Conservation (phyloP, 306 rosid genomes). For the Glycine soja region DNA sequence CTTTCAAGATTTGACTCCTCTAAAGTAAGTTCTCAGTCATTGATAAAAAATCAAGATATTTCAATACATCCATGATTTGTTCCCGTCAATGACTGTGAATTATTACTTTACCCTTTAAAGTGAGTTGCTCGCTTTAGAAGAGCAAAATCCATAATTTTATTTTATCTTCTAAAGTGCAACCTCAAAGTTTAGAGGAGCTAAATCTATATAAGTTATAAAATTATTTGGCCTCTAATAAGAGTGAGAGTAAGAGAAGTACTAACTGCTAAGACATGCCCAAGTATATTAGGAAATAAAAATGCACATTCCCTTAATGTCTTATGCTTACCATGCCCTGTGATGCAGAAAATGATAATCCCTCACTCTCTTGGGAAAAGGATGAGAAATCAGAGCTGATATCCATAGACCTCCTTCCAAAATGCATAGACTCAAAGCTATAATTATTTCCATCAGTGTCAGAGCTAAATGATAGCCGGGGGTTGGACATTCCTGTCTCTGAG, state of each 20-base stretch:
- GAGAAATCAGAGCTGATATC: constrained; percentile 68
- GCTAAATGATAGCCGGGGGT: constrained; percentile 67
- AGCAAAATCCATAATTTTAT: too few relatives aligned
- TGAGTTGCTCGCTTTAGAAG: too few relatives aligned
- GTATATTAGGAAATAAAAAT: constrained; percentile 1
- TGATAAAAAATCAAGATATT: too few relatives aligned
- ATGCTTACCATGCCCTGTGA: constrained; percentile 65
- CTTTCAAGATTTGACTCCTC: neutral
- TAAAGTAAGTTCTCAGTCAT: too few relatives aligned
- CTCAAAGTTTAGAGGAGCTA: too few relatives aligned
- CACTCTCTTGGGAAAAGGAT: constrained; percentile 75
- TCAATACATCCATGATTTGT: neutral
- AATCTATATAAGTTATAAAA: too few relatives aligned
- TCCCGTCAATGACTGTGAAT: neutral
- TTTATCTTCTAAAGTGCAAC: too few relatives aligned
- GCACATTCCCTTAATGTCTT: neutral
- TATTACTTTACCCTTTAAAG: neutral
- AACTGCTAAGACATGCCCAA: neutral
- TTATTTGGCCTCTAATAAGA: neutral
- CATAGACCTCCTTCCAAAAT: constrained; percentile 61
- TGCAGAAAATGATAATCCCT: constrained; percentile 54
- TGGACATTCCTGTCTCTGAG: constrained; percentile 54
- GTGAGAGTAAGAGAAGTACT: neutral
- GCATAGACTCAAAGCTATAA: constrained; percentile 67
- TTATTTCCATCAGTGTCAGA: constrained; percentile 63